A percentile compares a stretch with the other conserved stretches of the same genome.
Conservation (phyloP, 441 rosid species). For the Sinapis alba region DNA sequence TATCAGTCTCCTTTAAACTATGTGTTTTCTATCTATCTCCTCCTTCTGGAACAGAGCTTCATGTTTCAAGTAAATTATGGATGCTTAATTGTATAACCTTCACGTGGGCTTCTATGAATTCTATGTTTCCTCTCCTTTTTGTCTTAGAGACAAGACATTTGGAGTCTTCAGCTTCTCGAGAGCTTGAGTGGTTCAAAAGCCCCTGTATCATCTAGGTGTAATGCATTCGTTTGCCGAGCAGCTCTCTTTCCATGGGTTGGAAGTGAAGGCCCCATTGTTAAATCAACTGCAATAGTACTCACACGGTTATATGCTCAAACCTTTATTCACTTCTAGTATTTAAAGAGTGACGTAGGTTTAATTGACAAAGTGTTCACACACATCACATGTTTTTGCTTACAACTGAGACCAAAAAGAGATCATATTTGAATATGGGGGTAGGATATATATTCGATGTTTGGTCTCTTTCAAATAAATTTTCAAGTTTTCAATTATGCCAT, state of each 20-base stretch:
- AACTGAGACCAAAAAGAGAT: slow-evolving; percentile 10
- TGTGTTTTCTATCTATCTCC: neutral
- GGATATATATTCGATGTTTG: neutral
- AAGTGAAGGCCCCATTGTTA: slow-evolving; percentile 60
- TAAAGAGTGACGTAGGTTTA: neutral
- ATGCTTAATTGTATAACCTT: neutral
- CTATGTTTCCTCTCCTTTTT: slow-evolving; percentile 24
- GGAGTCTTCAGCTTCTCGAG: slow-evolving; percentile 62
- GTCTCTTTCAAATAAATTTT: slow-evolving; percentile 5
- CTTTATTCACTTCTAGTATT: neutral
- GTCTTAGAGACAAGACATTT: slow-evolving; percentile 62
- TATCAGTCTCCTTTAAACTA: too few relatives aligned
- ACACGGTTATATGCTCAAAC: slow-evolving; percentile 49
- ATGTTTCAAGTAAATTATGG: neutral
- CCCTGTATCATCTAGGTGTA: slow-evolving; percentile 55
- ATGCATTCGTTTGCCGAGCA: slow-evolving; percentile 69
- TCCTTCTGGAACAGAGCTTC: neutral
- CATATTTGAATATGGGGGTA: slow-evolving; percentile 7
- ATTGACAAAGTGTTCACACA: neutral
- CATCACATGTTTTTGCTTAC: neutral
- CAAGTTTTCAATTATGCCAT: slow-evolving; percentile 13
- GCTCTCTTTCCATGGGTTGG: slow-evolving; percentile 63
- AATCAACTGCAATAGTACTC: slow-evolving; percentile 60
- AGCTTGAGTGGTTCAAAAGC: slow-evolving; percentile 46
- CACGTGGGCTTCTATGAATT: neutral